A percentile compares a stretch with the other conserved stretches of the same genome.
These are phyloP conservation scores for Boletellus deceptivus DNA, from an alignment of 1,284 basidiomycete species.

Conservation along the genomic window DNA sequence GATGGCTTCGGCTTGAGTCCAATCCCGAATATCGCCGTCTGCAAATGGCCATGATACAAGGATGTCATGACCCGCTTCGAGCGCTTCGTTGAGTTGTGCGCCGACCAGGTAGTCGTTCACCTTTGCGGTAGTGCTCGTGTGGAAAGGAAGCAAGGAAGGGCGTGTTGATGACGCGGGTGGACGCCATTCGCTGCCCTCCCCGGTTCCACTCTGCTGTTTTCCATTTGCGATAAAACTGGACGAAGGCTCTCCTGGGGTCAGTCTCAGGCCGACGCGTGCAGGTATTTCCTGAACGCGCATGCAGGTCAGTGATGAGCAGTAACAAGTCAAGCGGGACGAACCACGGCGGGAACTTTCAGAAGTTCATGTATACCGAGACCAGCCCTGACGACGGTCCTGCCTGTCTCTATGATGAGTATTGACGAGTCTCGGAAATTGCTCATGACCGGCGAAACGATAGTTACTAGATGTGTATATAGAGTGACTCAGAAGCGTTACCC, in stretches of 20 bases:
- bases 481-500: conserved; percentile 9
- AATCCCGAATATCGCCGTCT: conserved; percentile 74
- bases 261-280: conserved; percentile 73
- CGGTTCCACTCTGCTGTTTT: conserved; percentile 19
- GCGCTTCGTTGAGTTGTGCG: conserved; percentile 73
- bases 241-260: conserved; percentile 34
- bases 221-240: conserved; percentile 23
- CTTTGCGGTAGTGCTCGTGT: conserved; percentile 40
- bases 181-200: conserved; percentile 28
- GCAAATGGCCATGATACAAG: conserved; percentile 84
- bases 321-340: conserved; percentile 39
- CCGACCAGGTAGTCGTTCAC: conserved; percentile 88
- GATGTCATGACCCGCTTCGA: conserved; percentile 69
- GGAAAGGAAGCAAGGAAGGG: conserved; percentile 45
- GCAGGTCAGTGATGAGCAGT: conserved; percentile 5
- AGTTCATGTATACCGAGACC: conserved; percentile 82
- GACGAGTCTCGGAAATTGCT: conserved; percentile 79
- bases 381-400: conserved; percentile 68
- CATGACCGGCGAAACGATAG: conserved; percentile 23
- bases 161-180: conserved; percentile 46
- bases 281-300: conserved; percentile 52
- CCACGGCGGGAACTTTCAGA: conserved; percentile 70
- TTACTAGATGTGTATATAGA: background rate
- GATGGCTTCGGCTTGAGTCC: conserved; percentile 88
- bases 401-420: conserved; percentile 79